These are phyloP conservation scores for Mycena floridula DNA, from an alignment of 768 basidiomycete genomes.

Conservation along the genomic window DNA sequence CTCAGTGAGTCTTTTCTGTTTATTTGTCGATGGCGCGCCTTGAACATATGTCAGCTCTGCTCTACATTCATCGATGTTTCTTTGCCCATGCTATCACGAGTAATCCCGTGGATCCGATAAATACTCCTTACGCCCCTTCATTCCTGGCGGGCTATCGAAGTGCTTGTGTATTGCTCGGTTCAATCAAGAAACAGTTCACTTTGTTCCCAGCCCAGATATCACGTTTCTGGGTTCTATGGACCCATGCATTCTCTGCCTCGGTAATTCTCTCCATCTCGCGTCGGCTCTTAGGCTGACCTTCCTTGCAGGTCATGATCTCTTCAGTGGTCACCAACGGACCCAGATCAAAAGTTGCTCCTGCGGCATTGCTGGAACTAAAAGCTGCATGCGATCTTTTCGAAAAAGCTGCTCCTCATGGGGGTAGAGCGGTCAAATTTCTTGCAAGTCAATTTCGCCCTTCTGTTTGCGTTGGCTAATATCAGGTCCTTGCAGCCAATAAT, in stretches of 20 bases:
- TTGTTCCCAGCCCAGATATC: constrained; percentile 53
- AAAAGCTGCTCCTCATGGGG: constrained; percentile 53
- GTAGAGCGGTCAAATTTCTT: constrained; percentile 65
- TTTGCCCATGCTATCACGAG: constrained; percentile 68
- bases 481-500: constrained; percentile 51
- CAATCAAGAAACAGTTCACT: constrained; percentile 40
- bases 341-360: constrained; percentile 61
- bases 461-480: constrained; percentile 1
- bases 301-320: constrained; percentile 74
- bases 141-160: constrained; percentile 65
- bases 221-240: constrained; percentile 70
- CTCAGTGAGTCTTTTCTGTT: constrained; percentile 40
- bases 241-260: constrained; percentile 61
- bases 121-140: constrained; percentile 58
- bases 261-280: constrained; percentile 29
- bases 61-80: constrained; percentile 73
- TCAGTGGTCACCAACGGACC: constrained; percentile 71
- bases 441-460: constrained; percentile 29
- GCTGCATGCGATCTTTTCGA: constrained; percentile 61
- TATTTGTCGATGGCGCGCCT: neutral
- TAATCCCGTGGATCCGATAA: constrained; percentile 61
- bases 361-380: constrained; percentile 62
- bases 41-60: constrained; percentile 38
- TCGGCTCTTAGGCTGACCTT: too few relatives aligned
- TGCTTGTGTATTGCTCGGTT: constrained; percentile 51